Evolutionary conservation across 441 rosid genomes (phyloP).

Genomic region (Gossypium laxum): DNA sequence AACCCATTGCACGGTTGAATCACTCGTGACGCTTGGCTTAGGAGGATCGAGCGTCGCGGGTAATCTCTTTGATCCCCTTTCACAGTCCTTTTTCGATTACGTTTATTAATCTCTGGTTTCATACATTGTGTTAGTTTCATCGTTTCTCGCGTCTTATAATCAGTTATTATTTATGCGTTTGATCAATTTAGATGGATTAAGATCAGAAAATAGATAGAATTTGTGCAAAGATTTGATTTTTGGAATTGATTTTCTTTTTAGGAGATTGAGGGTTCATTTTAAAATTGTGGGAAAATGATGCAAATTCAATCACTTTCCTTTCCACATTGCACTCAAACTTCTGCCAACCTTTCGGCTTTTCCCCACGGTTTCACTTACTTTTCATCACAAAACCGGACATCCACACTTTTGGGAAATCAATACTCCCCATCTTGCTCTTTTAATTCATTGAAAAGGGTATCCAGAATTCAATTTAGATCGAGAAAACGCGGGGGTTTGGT

Average conservation of each 20-base stretch:
- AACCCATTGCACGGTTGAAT: not conserved
- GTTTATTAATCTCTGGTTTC: not conserved
- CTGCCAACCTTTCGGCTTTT: conserved; percentile 10
- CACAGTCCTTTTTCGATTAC: not conserved
- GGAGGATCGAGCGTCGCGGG: not conserved
- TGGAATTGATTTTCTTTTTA: not conserved
- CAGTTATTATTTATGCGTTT: not conserved
- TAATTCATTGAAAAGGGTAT: conserved; percentile 22
- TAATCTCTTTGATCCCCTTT: not conserved
- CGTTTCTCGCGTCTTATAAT: not conserved
- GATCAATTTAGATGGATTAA: not conserved
- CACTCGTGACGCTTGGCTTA: not conserved
- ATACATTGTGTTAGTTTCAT: not conserved
- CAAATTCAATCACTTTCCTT: conserved; percentile 19
- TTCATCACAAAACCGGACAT: conserved; percentile 4
- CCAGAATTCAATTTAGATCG: conserved; percentile 16
- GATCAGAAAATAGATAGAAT: not conserved
- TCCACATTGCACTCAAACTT: conserved; percentile 7
- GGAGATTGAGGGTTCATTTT: not conserved
- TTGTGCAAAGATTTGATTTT: not conserved
- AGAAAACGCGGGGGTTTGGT: conserved; percentile 18
- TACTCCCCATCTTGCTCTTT: conserved; percentile 18
- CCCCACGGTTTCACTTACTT: conserved; percentile 1
- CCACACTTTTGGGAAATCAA: conserved; percentile 3
- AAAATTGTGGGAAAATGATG: conserved; percentile 19